Evolutionary conservation across 2,329 filamentous ascomycete genomes (phyloP).

Genomic region (Talaromyces piceae): DNA sequence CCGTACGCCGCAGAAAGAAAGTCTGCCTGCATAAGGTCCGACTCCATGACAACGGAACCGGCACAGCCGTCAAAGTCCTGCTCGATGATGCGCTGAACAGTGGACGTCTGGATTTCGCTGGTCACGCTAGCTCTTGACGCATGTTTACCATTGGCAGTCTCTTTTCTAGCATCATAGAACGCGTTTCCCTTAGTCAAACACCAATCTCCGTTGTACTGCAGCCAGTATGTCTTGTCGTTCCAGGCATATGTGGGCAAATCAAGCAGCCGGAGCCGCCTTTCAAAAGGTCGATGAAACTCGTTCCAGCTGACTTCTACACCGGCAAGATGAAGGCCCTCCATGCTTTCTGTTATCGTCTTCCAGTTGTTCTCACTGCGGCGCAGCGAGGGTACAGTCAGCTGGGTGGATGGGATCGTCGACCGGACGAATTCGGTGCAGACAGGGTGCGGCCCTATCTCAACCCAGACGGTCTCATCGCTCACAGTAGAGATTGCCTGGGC

Average conservation of each 20-base stretch:
- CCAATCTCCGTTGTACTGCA: slow-evolving; percentile 66
- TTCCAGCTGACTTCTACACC: slow-evolving; percentile 63
- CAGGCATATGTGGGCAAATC: slow-evolving; percentile 62
- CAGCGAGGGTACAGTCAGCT: slow-evolving; percentile 52
- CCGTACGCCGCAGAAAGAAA: slow-evolving; percentile 12
- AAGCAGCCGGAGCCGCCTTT: slow-evolving; percentile 51
- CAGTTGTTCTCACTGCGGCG: slow-evolving; percentile 57
- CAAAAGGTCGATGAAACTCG: slow-evolving; percentile 60
- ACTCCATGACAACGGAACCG: slow-evolving; percentile 9
- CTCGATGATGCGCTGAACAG: slow-evolving; percentile 9
- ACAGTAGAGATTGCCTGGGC: slow-evolving; percentile 54
- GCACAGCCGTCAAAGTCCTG: not conserved
- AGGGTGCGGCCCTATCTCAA: slow-evolving; percentile 69
- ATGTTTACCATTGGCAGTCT: slow-evolving; percentile 10
- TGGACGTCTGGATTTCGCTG: slow-evolving; percentile 24
- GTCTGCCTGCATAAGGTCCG: slow-evolving; percentile 12
- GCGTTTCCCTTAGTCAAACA: slow-evolving; percentile 60
- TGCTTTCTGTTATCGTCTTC: slow-evolving; percentile 53
- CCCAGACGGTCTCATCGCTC: slow-evolving; percentile 60
- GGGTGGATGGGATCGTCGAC: slow-evolving; percentile 50
- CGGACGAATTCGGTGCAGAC: slow-evolving; percentile 63
- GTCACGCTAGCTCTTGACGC: not conserved
- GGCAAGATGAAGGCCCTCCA: slow-evolving; percentile 53
- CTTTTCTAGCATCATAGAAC: slow-evolving; percentile 1
- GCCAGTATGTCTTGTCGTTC: slow-evolving; percentile 66